Base-by-base conservation (phyloP, 139 green algal species). In the Desmodesmus armatus region DNA sequence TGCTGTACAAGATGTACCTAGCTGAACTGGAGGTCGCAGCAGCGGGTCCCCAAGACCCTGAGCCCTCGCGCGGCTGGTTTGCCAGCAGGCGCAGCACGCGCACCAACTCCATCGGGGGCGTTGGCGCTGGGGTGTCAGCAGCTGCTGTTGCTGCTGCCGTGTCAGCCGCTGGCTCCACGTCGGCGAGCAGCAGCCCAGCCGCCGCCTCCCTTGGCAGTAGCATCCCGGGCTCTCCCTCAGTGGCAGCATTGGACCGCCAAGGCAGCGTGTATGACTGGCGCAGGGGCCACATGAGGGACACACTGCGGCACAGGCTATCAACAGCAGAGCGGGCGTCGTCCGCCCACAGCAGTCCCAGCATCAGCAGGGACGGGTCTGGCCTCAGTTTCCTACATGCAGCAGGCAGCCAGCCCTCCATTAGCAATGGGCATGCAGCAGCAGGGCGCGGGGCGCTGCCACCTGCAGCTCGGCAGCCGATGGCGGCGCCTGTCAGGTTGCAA, bases 1-100 rank as follows among this genome's bases (percentile, higher is more conserved):
- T 82, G 76, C 55, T 82, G 2, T 82, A 82, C 40, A 43, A n/a
- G 33, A n/a, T 55, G 27, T 71, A 40, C 55, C 53, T 82, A 2
- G 39, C 31, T 21, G 39, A 31, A 29, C 66, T n/a, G 66, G 13
- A 53, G 37, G 11, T 51, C 69, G 63, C 17, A 23, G 63, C 29
- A 23, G 23, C 29, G 2, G 63, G 13, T 55, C 7, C 47, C 47
- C 7, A 55, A 13, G 9, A 21, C 9, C 47, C 47, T 55, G 47
- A 55, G 47, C 7, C 13, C 47, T 13, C 39, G 3, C 37, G 25
- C 0, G 47, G 74, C 49, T 67, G 49, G 74, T 67, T 81, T 81
- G 40, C 39, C 69, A 77, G 69, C 69, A 53, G 40, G 39, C 37
- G 69, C 2, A 35, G 39, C 39, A 77, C 69, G 23, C 31, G 69